Conservation (phyloP, 768 basidiomycete genomes). For the Suillus hirtellus region DNA sequence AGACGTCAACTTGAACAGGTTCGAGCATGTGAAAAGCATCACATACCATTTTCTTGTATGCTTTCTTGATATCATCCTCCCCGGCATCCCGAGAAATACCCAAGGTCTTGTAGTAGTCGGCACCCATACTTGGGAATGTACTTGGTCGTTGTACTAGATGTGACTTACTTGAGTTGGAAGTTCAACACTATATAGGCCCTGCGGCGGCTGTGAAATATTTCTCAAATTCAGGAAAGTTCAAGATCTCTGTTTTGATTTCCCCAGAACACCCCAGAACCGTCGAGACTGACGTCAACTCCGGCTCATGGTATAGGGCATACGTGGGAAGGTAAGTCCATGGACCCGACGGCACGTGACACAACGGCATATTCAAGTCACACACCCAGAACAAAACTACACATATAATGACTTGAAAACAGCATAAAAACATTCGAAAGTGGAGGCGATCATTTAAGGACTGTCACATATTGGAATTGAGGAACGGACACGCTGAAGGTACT, state of each 20-base stretch:
- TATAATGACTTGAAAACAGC: not conserved
- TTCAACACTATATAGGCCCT: slow-evolving; percentile 7
- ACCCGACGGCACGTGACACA: not conserved
- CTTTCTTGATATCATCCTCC: slow-evolving; percentile 90
- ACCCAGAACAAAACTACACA: not conserved
- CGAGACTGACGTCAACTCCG: slow-evolving; percentile 30
- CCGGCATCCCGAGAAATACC: slow-evolving; percentile 71
- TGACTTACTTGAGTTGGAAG: not conserved
- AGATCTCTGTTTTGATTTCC: slow-evolving; percentile 1
- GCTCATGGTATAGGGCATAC: not conserved
- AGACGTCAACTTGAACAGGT: slow-evolving; percentile 13
- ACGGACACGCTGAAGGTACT: too few relatives aligned
- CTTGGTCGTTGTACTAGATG: not conserved
- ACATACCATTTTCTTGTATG: slow-evolving; percentile 90
- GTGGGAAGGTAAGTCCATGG: slow-evolving; percentile 14
- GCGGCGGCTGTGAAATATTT: not conserved
- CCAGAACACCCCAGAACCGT: slow-evolving; percentile 39
- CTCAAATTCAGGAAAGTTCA: slow-evolving; percentile 4
- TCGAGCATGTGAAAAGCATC: not conserved
- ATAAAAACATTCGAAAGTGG: not conserved
- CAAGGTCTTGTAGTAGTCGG: slow-evolving; percentile 87
- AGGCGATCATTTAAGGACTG: not conserved
- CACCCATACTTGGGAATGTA: slow-evolving; percentile 55
- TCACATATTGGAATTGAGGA: not conserved
- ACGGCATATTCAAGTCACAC: too few relatives aligned